Base-by-base conservation (phyloP, 768 basidiomycete species). In the Dictyophora rubrovolvata region DNA sequence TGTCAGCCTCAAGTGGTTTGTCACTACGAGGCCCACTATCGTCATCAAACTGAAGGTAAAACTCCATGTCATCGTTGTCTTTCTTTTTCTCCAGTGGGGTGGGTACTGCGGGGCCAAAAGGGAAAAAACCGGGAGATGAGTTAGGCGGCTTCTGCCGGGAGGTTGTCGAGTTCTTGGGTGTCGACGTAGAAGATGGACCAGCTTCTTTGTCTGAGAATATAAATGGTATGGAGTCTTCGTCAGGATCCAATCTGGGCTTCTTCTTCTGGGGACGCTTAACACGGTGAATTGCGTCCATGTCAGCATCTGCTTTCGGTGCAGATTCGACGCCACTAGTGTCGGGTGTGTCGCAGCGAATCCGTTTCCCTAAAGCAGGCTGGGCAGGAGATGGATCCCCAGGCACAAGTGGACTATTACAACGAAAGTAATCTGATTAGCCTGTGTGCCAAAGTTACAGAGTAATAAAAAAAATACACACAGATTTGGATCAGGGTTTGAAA, bases 161-260 rank as follows among this genome's bases (percentile, higher is more conserved):
- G 42, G n/a, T 42, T 42, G 42, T 12, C 12, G 42, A n/a, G 12
- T 42, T 12, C n/a, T n/a, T 42, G 12, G 55, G 55, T 17, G 55
- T 56, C 21, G 55, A 56, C 22, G 55, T 56, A 10, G 54, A 55
- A 14, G 55, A 21, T 14, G 55, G 55, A 4, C 55, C 55, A 23
- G 36, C 55, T 20, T 11, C 16, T 21, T 42, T 22, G 47, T 35
- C 35, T n/a, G 33, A 5, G 35, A 36, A 37, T 28, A 37, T 12
- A 22, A 34, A 55, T 48, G 55, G 42, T 1, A 12, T 20, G 5
- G 55, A 9, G n/a, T 47, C 42, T 28, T 56, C 55, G 16, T 56
- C 55, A 17, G 12, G 18, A 20, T 56, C 55, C 16, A 56, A 21
- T 21, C 55, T 17, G 8, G 55, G 42, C 9, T 28, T n/a, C 23